Base-by-base conservation (phyloP, 768 basidiomycete genomes). In the Hemileccinum impolitum region DNA sequence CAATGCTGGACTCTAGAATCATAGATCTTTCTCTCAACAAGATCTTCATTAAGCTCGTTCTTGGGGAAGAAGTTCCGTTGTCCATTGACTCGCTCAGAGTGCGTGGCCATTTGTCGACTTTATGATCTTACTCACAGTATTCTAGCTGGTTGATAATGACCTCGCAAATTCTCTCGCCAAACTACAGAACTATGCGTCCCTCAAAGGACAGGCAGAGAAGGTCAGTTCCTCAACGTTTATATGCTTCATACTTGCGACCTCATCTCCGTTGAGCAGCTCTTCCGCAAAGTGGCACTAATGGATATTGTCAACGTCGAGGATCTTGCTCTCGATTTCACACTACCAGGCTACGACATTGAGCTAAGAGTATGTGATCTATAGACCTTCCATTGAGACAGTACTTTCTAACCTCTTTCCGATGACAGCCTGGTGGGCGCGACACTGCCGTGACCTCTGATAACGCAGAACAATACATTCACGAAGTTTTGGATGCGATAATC, bases 21-120 rank as follows among this genome's bases (percentile, higher is more conserved):
- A 95, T 98, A 69, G 96, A 98, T 66, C 75, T 98, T 56, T 85
- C 90, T 25, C 84, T 98, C 67, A 97, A 93, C 73, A 92, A 90
- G 66, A 72, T 95, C n/a, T 97, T 98, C 78, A 74, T 98, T 55
- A 92, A 90, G 66, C 78, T 90, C 44, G 78, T 94, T 6, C 80
- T 98, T 13, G 92, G 90, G 18, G 89, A 94, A 55, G 84, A 90
- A 32, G 78, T 98, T 23, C 87, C 91, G 13, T 72, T 89, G 55
- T 89, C 85, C 4, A 79, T 95, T 48, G 81, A 88, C n/a, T 82
- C 84, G 6, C 77, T 98, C 44, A 87, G 83, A 70, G 90, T 93
- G 51, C 47, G 76, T 66, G n/a, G 28, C 36, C 39, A n/a, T 50
- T 3, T 9, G 26, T 23, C 43, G 7, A 23, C 18, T n/a, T 39